Conservation (phyloP, 2,329 filamentous ascomycete species). For the Leptodontidium sp. region DNA sequence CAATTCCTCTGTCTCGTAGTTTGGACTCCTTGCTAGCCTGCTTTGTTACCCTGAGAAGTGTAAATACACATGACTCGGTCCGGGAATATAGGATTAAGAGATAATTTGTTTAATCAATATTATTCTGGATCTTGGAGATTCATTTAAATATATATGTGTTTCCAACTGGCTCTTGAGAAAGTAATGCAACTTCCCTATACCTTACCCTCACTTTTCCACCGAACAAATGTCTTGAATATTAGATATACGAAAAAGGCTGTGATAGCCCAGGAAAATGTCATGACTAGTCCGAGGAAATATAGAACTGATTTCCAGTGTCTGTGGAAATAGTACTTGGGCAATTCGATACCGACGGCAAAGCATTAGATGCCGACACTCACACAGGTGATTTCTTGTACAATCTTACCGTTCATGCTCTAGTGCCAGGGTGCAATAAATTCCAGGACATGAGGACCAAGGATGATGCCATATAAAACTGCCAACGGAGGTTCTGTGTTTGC, state of each 20-base stretch:
- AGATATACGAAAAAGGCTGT: slow-evolving; percentile 14
- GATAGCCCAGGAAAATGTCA: slow-evolving; percentile 42
- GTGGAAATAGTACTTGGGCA: slow-evolving; percentile 57
- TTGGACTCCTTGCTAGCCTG: too few species aligned
- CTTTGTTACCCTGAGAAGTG: too few species aligned
- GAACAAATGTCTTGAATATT: too few species aligned
- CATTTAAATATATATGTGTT: too few species aligned
- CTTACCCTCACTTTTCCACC: too few species aligned
- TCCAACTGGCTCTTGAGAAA: too few species aligned
- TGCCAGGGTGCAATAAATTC: slow-evolving; percentile 65
- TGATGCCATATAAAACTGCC: slow-evolving; percentile 74
- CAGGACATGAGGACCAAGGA: slow-evolving; percentile 73
- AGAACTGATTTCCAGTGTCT: slow-evolving; percentile 43
- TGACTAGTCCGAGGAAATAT: slow-evolving; percentile 41
- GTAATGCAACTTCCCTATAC: too few species aligned
- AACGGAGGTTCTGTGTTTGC: slow-evolving; percentile 55
- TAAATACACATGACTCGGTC: too few species aligned
- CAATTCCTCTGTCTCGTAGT: too few species aligned
- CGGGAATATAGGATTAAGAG: too few species aligned
- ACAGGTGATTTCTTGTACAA: slow-evolving; percentile 75
- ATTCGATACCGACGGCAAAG: slow-evolving; percentile 76
- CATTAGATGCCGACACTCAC: slow-evolving; percentile 77
- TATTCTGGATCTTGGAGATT: too few species aligned
- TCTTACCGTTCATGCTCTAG: slow-evolving; percentile 73
- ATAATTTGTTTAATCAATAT: too few species aligned